Percentiles rank a stretch among this genome's conserved stretches.
phyloP scores from a whole-genome alignment of 345 rosid genomes.

The Lepidium africanum region DNA sequence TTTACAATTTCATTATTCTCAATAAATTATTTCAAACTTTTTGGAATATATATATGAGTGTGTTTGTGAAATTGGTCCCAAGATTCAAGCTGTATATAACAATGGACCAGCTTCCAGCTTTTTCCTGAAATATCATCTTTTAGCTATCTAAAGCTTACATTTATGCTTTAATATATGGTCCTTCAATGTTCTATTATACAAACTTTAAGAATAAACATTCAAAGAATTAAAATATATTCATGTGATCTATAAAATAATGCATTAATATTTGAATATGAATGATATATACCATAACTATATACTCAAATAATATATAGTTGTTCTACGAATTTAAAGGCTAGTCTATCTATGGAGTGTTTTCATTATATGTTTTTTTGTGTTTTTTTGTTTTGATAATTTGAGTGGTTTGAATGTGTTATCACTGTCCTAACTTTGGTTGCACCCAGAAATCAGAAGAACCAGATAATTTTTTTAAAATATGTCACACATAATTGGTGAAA shows the following conservation, averaged over 20 bases:
- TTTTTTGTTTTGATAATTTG: too few relatives aligned
- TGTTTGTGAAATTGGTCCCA: slow-evolving; percentile 24
- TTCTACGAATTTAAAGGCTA: background rate
- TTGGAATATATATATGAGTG: too few relatives aligned
- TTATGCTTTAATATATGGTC: slow-evolving; percentile 24
- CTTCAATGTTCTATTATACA: background rate
- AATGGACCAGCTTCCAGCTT: slow-evolving; percentile 26
- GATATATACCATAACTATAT: background rate
- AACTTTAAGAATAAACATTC: background rate
- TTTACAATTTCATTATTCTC: background rate
- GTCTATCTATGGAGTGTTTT: background rate
- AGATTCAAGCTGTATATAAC: slow-evolving; percentile 23
- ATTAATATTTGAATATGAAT: background rate
- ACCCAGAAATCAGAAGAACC: too few relatives aligned
- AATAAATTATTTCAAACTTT: background rate
- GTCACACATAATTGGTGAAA: too few relatives aligned
- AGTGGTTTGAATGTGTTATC: too few relatives aligned
- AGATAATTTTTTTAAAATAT: too few relatives aligned
- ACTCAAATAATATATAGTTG: background rate
- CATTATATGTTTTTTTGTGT: background rate
- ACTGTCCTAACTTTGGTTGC: too few relatives aligned
- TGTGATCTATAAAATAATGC: background rate
- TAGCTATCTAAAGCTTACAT: slow-evolving; percentile 23
- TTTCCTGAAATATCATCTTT: slow-evolving; percentile 22
- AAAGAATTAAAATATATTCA: background rate